A percentile compares a stretch with the other conserved stretches of the same genome.
Conservation (phyloP, 345 rosid species). For the Zanthoxylum bungeanum region DNA sequence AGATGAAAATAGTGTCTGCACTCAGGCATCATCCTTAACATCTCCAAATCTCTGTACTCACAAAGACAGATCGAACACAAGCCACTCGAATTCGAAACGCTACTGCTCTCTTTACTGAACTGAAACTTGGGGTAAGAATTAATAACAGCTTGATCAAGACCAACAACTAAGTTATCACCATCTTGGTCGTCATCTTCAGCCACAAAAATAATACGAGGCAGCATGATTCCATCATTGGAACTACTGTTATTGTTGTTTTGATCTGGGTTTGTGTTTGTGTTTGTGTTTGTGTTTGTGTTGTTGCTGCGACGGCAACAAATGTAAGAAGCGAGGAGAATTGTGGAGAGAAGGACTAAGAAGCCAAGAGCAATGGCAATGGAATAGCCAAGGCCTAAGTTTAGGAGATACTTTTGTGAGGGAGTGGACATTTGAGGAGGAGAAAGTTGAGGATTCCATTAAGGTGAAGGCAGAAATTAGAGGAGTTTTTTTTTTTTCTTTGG, state of each 20-base stretch:
- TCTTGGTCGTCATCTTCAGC: slow-evolving; percentile 71
- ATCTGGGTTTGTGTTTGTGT: no score
- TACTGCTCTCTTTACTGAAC: slow-evolving; percentile 44
- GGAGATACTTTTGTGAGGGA: slow-evolving; percentile 43
- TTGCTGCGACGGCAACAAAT: slow-evolving; percentile 77
- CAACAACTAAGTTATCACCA: slow-evolving; percentile 43
- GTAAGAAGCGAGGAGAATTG: slow-evolving; percentile 84
- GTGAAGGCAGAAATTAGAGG: slow-evolving; percentile 15
- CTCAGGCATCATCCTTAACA: slow-evolving; percentile 99
- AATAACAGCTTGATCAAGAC: slow-evolving; percentile 73
- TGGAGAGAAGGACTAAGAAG: slow-evolving; percentile 82
- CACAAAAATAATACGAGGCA: slow-evolving; percentile 84
- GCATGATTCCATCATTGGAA: slow-evolving; percentile 53
- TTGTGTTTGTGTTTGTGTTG: no score
- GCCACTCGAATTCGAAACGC: slow-evolving; percentile 29
- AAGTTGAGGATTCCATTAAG: slow-evolving; percentile 46
- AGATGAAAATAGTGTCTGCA: slow-evolving; percentile 84
- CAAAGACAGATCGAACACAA: slow-evolving; percentile 89
- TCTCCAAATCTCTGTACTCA: slow-evolving; percentile 88
- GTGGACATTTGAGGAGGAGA: slow-evolving; percentile 59
- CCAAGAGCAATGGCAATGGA: slow-evolving; percentile 89
- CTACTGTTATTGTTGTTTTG: no score
- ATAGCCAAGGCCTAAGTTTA: slow-evolving; percentile 86
- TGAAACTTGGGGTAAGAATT: slow-evolving; percentile 89
- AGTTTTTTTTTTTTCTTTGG: no score